A percentile compares a stretch with the other conserved stretches of the same genome.
phyloP scores from a whole-genome alignment of 495 filamentous ascomycete genomes.

The Aspergillus homomorphus region DNA sequence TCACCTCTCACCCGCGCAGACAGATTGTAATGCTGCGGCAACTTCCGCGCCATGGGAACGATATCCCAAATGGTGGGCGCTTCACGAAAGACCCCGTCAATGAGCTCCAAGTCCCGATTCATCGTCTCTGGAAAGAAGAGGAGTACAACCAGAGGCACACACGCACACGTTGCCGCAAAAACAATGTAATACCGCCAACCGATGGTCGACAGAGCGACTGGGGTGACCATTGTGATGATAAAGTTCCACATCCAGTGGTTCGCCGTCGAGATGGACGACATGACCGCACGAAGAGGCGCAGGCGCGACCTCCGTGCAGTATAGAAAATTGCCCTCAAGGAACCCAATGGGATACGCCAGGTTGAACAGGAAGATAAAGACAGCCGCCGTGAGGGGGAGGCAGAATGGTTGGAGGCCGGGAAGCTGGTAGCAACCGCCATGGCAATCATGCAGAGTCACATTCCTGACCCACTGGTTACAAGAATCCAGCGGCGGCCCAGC shows the following conservation, averaged over 20 bases:
- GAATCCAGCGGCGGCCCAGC: conserved; percentile 45
- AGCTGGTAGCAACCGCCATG: conserved; percentile 40
- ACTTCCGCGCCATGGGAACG: conserved; percentile 8
- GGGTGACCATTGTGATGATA: conserved; percentile 56
- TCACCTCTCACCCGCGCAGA: not conserved
- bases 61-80: conserved; percentile 5
- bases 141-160: conserved; percentile 44
- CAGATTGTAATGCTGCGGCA: not conserved
- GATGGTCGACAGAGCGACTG: conserved; percentile 20
- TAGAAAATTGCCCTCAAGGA: conserved; percentile 53
- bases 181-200: conserved; percentile 24
- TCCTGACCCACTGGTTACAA: conserved; percentile 46
- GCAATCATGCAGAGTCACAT: conserved; percentile 39
- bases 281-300: conserved; percentile 48
- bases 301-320: conserved; percentile 56
- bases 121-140: conserved; percentile 63
- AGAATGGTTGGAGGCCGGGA: conserved; percentile 30
- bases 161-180: conserved; percentile 18
- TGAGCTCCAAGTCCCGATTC: conserved; percentile 58
- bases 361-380: conserved; percentile 57
- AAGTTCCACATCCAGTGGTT: conserved; percentile 58
- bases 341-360: conserved; percentile 54
- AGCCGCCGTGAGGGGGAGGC: conserved; percentile 32
- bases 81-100: conserved; percentile 61
- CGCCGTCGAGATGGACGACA: conserved; percentile 47